Conservation (phyloP, 129 eudicot species). For the Gnaphalium uliginosum region DNA sequence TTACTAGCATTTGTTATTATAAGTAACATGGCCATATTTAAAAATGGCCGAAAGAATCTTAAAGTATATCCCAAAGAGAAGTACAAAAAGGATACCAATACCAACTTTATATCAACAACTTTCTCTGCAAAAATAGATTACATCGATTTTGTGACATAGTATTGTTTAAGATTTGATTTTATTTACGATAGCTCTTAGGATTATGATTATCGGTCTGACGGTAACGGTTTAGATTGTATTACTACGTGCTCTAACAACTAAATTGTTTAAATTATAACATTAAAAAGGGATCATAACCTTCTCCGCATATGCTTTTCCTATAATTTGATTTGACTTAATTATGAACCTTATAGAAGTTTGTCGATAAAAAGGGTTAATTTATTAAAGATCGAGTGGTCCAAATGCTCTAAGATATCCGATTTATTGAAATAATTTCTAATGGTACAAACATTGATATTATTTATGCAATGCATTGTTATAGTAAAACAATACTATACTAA, state of each 20-base stretch:
- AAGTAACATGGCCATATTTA: not conserved
- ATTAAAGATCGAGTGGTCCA: too few species aligned
- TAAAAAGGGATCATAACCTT: too few species aligned
- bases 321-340: too few species aligned
- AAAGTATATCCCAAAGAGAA: not conserved
- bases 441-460: not conserved
- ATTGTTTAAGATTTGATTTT: not conserved
- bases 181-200: too few species aligned
- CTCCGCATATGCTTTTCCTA: too few species aligned
- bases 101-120: not conserved
- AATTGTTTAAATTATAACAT: too few species aligned
- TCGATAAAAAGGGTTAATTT: not conserved
- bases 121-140: not conserved
- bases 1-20: not conserved
- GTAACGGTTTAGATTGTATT: too few species aligned
- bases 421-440: too few species aligned
- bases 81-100: not conserved
- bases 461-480: not conserved
- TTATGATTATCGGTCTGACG: too few species aligned
- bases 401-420: too few species aligned
- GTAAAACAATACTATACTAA: not conserved
- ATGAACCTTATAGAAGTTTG: too few species aligned
- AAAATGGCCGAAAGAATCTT: not conserved
- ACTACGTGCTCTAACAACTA: too few species aligned
- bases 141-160: not conserved